Evolutionary conservation across 2,329 filamentous ascomycete species (phyloP), one percentile per base, ranked within the genome.

Genomic region (Fusarium napiforme): DNA sequence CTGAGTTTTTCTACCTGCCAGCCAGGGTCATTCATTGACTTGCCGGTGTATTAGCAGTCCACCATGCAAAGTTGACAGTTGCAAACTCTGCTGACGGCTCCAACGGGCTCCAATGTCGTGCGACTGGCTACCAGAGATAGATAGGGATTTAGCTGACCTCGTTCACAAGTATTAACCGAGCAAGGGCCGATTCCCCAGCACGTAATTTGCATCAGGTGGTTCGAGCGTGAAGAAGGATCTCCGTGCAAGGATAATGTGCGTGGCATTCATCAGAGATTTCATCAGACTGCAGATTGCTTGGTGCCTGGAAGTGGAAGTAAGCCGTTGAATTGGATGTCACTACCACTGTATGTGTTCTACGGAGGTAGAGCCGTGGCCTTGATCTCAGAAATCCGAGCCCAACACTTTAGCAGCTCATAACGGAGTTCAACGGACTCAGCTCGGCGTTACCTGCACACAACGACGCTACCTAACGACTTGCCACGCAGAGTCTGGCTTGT

Each of bases 371-470:
- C 55, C 57, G 67, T 72, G 71, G 59, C 71, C 49, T 63, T 45
- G 56, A 55, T 53, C 34, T 21, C 40, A 59, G 46, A 61, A 69
- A 65, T 65, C 37, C 59, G 59, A 69, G 55, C 45, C 58, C 43
- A 36, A 50, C 36, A 37, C 36, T 37, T 37, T 19, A 37, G 9
- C 16, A 59, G 16, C 52, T 23, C 45, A 39, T 34, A 21, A 43
- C 34, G 46, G 57, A 61, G 53, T 39, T 52, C 32, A 47, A 61
- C 71, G 71, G 71, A 62, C 57, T 53, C 50, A 59, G 71, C 67
- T 74, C 71, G 71, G 71, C 56, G 71, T 74, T 73, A 73, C 59
- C 71, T 64, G 50, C 30, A 26, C 32, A 52, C 52, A 61, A 61
- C 67, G 66, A 73, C 71, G 60, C 60, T 73, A 49, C 60, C 34